Evolutionary conservation across 495 filamentous ascomycete genomes (phyloP).

Genomic region (Physcia stellaris): DNA sequence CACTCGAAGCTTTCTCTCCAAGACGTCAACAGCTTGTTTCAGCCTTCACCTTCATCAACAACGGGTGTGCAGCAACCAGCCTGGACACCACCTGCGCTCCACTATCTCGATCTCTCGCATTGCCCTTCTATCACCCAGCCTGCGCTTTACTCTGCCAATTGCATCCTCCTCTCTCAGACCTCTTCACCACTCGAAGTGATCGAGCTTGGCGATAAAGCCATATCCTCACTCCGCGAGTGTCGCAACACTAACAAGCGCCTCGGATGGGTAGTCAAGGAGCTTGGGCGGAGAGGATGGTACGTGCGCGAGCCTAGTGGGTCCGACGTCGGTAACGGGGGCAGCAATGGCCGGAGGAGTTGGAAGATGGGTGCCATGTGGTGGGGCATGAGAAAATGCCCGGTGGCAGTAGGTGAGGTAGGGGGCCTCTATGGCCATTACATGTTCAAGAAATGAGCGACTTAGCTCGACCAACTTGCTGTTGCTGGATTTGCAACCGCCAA

Average conservation of each 20-base stretch:
- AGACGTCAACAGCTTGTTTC: conserved; percentile 46
- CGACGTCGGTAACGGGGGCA: conserved; percentile 16
- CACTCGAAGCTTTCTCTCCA: conserved; percentile 47
- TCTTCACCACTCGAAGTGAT: conserved; percentile 67
- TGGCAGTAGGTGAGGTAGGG: conserved; percentile 63
- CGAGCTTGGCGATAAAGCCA: conserved; percentile 62
- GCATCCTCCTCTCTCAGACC: conserved; percentile 43
- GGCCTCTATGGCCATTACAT: conserved; percentile 82
- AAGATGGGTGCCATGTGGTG: conserved; percentile 85
- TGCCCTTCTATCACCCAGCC: conserved; percentile 42
- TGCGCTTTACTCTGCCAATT: conserved; percentile 47
- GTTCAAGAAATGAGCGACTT: conserved; percentile 63
- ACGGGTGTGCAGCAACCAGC: conserved; percentile 8
- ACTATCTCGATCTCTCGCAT: conserved; percentile 62
- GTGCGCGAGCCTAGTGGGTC: conserved; percentile 37
- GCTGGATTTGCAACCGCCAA: too few species aligned
- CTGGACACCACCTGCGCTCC: conserved; percentile 52
- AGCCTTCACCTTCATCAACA: conserved; percentile 12
- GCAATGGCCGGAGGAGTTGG: conserved; percentile 48
- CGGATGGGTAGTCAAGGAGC: conserved; percentile 58
- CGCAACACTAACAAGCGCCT: conserved; percentile 35
- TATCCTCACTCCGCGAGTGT: conserved; percentile 41
- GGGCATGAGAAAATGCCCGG: conserved; percentile 79
- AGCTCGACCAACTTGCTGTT: too few species aligned
- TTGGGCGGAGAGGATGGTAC: conserved; percentile 58